Percentiles rank a stretch among this genome's conserved stretches.
Evolutionary conservation across 2,329 filamentous ascomycete genomes (phyloP).

Genomic region (Cladosporium sp.): DNA sequence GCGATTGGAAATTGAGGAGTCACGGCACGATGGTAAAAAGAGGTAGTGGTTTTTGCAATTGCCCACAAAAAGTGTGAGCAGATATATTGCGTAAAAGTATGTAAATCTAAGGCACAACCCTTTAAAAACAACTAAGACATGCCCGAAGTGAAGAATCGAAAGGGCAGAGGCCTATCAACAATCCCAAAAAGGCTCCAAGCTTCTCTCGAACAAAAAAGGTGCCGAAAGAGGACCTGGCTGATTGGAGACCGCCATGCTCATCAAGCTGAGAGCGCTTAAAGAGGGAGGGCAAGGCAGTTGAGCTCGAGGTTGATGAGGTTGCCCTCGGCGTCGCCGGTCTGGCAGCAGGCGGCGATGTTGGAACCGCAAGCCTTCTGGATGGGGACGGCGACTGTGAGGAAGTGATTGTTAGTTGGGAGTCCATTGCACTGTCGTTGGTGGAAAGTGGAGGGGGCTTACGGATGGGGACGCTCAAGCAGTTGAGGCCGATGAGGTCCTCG

Average conservation of each 20-base stretch:
- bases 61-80: background rate
- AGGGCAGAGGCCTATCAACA: slow-evolving; percentile 12
- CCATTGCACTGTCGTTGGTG: background rate
- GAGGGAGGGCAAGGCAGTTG: slow-evolving; percentile 16
- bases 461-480: slow-evolving; percentile 18
- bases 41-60: slow-evolving; percentile 9
- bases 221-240: background rate
- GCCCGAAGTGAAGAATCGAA: slow-evolving; percentile 13
- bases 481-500: slow-evolving; percentile 17
- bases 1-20: too few relatives aligned
- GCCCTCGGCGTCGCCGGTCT: slow-evolving; percentile 11
- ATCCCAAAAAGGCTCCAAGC: slow-evolving; percentile 14
- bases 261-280: slow-evolving; percentile 11
- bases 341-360: slow-evolving; percentile 18
- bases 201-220: background rate
- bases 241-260: background rate
- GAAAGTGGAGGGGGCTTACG: background rate
- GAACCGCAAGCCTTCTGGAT: slow-evolving; percentile 17
- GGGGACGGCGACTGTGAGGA: slow-evolving; percentile 10
- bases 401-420: background rate
- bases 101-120: slow-evolving; percentile 13
- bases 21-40: background rate
- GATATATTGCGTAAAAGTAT: slow-evolving; percentile 14
- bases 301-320: slow-evolving; percentile 20
- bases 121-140: slow-evolving; percentile 11